These are phyloP conservation scores for Drechslerella coelobrocha DNA, from an alignment of 2,329 filamentous ascomycete species.

Conservation along the genomic window DNA sequence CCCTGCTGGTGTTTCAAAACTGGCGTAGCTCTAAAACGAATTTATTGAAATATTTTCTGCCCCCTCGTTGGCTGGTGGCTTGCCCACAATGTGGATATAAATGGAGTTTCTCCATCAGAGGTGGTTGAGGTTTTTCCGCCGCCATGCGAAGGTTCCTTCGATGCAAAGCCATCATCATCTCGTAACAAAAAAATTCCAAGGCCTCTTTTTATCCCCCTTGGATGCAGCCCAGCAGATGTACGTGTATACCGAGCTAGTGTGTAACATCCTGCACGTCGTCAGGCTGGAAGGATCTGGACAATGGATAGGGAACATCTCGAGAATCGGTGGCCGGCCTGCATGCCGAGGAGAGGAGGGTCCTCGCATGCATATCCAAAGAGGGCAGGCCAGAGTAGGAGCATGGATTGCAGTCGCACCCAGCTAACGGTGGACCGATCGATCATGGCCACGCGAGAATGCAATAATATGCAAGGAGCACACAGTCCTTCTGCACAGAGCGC, in stretches of 20 bases:
- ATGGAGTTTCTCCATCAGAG: not conserved
- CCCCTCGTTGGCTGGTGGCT: not conserved
- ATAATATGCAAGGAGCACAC: conserved; percentile 9
- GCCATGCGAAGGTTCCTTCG: no score
- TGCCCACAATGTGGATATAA: not conserved
- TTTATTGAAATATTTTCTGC: not conserved
- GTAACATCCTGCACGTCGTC: not conserved
- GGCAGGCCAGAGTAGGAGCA: conserved; percentile 16
- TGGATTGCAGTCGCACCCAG: no score
- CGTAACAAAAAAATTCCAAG: no score
- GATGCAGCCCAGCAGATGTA: no score
- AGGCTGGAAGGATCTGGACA: not conserved
- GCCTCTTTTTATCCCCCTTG: no score
- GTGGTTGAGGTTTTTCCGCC: no score
- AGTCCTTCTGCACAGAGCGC: no score
- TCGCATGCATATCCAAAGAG: conserved; percentile 18
- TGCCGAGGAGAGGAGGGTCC: not conserved
- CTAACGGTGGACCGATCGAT: conserved; percentile 1
- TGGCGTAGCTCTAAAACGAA: conserved; percentile 23
- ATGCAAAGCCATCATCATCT: no score
- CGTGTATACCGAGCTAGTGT: no score
- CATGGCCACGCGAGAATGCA: conserved; percentile 17
- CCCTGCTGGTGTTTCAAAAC: conserved; percentile 21
- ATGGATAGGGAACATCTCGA: not conserved
- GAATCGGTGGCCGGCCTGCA: not conserved